Evolutionary conservation across 2,329 filamentous ascomycete genomes (phyloP), one percentile per base, ranked within the genome.

Genomic region (Hawksworthiomyces lignivorus): DNA sequence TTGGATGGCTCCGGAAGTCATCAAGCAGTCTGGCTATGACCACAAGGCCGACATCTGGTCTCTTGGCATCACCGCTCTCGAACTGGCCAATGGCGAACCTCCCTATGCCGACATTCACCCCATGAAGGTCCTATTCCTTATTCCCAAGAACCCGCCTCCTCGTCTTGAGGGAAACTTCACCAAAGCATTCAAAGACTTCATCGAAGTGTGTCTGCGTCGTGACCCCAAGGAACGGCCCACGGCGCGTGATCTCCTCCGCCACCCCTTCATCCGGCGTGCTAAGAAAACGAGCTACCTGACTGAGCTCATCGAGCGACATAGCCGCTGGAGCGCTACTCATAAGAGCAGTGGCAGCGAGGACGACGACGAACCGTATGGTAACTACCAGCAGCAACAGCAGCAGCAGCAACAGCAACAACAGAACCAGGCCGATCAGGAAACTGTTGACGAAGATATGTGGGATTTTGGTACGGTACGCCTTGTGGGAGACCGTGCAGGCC

Each of bases 1-100:
- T 61, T 98, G 92, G 92, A 98, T 98, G 90, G 90, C 92, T 3
- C 90, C 90, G 10, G 90, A 98, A 65, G 90, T 97, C 42, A 98
- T 98, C 62, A 95, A 95, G 66, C 90, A 98, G 62, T 94, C 88
- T 44, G 90, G 90, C 36, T 96, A 97, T 67, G 90, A 96, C 62
- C 87, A 94, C 67, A 96, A 96, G 66, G 90, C 90, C 33, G 90
- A 97, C 58, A 95, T 97, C 45, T 97, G 90, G 90, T 96, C 90
- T 2, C 70, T 96, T 15, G 90, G 90, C 29, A 96, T 96, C 58
- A 96, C 90, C 1, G 89, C 90, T 2, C 75, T 97, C 31, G 90
- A 96, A 61, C 65, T 97, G 49, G 90, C 90, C 41, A 84, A 87
- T 48, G 89, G 90, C 49, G 89, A 96, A 58, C 90, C 90, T 19